Percentiles rank a stretch among this genome's conserved stretches.
Conservation (phyloP, 805 yeast species). For the Candida oleophila region DNA sequence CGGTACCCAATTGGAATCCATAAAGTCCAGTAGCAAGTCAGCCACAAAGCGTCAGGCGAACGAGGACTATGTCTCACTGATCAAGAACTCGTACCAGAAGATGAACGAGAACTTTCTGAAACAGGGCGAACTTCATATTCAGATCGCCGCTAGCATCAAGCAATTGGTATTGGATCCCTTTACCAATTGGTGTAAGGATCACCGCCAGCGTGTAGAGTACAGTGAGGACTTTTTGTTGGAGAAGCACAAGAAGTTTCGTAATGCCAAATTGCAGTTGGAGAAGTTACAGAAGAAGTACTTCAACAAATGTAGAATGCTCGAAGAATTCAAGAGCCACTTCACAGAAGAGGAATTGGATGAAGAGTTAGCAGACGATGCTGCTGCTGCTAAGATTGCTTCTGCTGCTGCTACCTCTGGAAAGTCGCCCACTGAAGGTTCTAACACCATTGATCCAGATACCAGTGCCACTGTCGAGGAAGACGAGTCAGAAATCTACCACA, state of each 20-base stretch:
- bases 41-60: conserved; percentile 38
- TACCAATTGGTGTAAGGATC: conserved; percentile 71
- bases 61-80: conserved; percentile 63
- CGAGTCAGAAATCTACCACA: conserved; percentile 21
- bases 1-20: conserved; percentile 52
- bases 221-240: conserved; percentile 53
- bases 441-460: not conserved
- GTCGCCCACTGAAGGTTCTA: conserved; percentile 5
- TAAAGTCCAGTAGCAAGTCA: conserved; percentile 40
- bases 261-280: conserved; percentile 47
- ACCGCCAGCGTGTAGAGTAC: conserved; percentile 61
- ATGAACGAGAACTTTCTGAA: conserved; percentile 51
- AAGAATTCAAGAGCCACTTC: conserved; percentile 55
- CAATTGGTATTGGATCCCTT: conserved; percentile 68
- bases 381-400: conserved; percentile 7
- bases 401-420: conserved; percentile 10
- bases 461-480: conserved; percentile 20
- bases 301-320: conserved; percentile 73
- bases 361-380: conserved; percentile 17
- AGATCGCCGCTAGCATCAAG: conserved; percentile 61
- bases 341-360: conserved; percentile 43
- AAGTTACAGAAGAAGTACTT: conserved; percentile 67
- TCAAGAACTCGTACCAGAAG: conserved; percentile 62
- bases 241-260: conserved; percentile 53
- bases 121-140: conserved; percentile 59